Conservation (phyloP, 495 filamentous ascomycete genomes). For the Neurospora discreta region DNA sequence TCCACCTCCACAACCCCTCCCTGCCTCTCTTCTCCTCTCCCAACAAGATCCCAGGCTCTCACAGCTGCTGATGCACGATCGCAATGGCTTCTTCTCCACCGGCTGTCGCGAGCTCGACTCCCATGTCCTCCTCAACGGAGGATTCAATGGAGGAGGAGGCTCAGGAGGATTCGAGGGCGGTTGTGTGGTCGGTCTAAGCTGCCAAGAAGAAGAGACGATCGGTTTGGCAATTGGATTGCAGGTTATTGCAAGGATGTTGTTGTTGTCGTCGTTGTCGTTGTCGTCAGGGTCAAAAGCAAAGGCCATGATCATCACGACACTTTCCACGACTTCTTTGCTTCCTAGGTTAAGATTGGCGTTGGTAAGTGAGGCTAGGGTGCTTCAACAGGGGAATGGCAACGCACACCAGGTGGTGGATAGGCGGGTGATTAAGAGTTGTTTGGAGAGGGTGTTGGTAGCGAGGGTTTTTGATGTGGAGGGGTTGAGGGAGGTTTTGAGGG, state of each 20-base stretch:
- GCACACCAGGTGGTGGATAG: background rate
- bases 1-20: background rate
- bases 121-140: constrained; percentile 23
- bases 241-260: background rate
- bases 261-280: background rate
- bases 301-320: constrained; percentile 25
- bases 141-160: background rate
- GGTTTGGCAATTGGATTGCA: constrained; percentile 23
- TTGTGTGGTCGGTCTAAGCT: constrained; percentile 37
- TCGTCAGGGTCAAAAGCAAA: background rate
- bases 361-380: constrained; percentile 12
- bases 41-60: background rate
- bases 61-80: constrained; percentile 3
- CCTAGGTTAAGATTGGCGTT: constrained; percentile 24
- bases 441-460: constrained; percentile 43
- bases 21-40: background rate
- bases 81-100: constrained; percentile 14
- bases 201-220: constrained; percentile 29
- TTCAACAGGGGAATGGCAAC: constrained; percentile 1
- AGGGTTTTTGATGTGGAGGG: constrained; percentile 50
- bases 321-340: constrained; percentile 20
- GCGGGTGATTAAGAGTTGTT: constrained; percentile 18
- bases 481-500: constrained; percentile 41
- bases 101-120: constrained; percentile 37
- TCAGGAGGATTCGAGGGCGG: constrained; percentile 10